Evolutionary conservation across 177 flowering plant species (phyloP).

Genomic region (Tripterygium wilfordii): DNA sequence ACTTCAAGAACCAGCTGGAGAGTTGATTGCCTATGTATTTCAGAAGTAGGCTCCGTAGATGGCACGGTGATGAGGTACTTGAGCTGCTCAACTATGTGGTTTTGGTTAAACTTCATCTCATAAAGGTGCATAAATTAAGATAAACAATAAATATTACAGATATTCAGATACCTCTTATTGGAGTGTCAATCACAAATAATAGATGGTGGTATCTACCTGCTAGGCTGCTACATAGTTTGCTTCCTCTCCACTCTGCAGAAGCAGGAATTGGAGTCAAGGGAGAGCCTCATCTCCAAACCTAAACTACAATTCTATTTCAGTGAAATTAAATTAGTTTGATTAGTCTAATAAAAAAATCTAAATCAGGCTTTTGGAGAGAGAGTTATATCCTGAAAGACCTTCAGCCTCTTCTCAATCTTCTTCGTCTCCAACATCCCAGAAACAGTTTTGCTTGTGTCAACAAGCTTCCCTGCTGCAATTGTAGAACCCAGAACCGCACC

Average conservation of each 20-base stretch:
- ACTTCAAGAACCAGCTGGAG: slow-evolving; percentile 91
- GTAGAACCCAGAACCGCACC: slow-evolving; percentile 62
- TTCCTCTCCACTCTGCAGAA: neutral
- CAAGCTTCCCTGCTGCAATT: slow-evolving; percentile 15
- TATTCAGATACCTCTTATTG: no score
- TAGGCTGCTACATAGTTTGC: no score
- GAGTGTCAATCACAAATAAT: no score
- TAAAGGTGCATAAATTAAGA: no score
- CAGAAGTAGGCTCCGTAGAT: slow-evolving; percentile 69
- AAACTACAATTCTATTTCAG: no score
- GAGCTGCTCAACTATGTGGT: slow-evolving; percentile 89
- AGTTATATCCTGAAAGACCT: slow-evolving; percentile 83
- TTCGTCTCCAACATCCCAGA: slow-evolving; percentile 8
- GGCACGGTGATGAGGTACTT: slow-evolving; percentile 67
- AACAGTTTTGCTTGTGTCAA: slow-evolving; percentile 3
- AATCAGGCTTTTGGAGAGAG: slow-evolving; percentile 64
- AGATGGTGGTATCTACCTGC: no score
- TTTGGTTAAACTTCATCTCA: slow-evolving; percentile 91
- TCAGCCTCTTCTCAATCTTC: slow-evolving; percentile 68
- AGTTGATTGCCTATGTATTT: slow-evolving; percentile 79
- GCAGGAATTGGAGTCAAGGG: slow-evolving; percentile 31
- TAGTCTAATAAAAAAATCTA: neutral
- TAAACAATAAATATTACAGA: no score
- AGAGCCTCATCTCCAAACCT: slow-evolving; percentile 73
- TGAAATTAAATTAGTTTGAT: no score